Evolutionary conservation across 2,329 filamentous ascomycete species (phyloP).

Genomic region (Mycosphaerella sp.): DNA sequence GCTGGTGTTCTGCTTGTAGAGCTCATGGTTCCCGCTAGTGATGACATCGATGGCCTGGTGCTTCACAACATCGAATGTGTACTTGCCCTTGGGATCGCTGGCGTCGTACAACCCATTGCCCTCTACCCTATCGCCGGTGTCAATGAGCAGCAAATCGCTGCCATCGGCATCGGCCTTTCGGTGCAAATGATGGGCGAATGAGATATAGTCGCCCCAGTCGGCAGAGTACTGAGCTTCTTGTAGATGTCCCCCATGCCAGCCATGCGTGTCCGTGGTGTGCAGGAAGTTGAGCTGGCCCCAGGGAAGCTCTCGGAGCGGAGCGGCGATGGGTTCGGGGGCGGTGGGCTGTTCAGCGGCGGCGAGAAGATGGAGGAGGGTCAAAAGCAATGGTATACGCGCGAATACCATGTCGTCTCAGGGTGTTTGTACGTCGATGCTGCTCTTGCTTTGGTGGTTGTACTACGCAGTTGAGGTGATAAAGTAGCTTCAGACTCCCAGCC

Average conservation of each 20-base stretch:
- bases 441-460: no score
- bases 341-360: constrained; percentile 59
- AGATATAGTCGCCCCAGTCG: constrained; percentile 97
- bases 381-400: constrained; percentile 10
- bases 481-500: no score
- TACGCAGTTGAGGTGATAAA: no score
- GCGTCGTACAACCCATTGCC: constrained; percentile 93
- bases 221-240: constrained; percentile 90
- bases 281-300: constrained; percentile 94
- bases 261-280: constrained; percentile 92
- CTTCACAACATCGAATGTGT: constrained; percentile 79
- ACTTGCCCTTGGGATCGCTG: constrained; percentile 78
- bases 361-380: constrained; percentile 24
- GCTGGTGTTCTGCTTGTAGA: constrained; percentile 75
- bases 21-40: constrained; percentile 87
- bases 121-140: constrained; percentile 89
- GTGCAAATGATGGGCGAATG: constrained; percentile 78
- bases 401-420: not conserved
- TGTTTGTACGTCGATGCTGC: not conserved
- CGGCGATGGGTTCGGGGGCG: constrained; percentile 68
- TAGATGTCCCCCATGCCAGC: constrained; percentile 90
- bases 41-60: constrained; percentile 79
- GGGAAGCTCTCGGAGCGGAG: constrained; percentile 73
- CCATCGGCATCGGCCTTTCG: constrained; percentile 70
- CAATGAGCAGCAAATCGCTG: constrained; percentile 81